These are phyloP conservation scores for Pseudogymnoascus sp. DNA, from an alignment of 2,329 filamentous ascomycete genomes.

Conservation along the genomic window DNA sequence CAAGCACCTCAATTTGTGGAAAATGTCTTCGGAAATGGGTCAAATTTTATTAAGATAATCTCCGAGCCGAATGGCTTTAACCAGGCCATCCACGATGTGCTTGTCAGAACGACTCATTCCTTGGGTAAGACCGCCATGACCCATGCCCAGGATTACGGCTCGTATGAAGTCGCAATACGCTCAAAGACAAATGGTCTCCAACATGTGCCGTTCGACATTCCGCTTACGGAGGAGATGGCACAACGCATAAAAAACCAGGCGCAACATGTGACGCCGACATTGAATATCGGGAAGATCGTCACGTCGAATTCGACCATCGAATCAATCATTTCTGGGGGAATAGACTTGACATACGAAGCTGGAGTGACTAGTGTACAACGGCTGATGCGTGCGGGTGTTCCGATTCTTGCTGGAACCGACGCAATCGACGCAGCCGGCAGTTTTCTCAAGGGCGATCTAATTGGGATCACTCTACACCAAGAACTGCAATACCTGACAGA, in stretches of 20 bases:
- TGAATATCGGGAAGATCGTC: constrained; percentile 17
- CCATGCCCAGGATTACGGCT: constrained; percentile 15
- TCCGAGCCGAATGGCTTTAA: constrained; percentile 1
- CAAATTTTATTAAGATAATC: constrained; percentile 9
- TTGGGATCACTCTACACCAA: constrained; percentile 8
- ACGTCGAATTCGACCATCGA: not conserved
- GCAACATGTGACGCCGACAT: constrained; percentile 21
- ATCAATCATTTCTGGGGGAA: not conserved
- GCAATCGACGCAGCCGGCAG: not conserved
- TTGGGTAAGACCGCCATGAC: constrained; percentile 17
- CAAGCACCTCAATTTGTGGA: constrained; percentile 8
- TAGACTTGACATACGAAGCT: not conserved
- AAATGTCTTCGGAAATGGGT: constrained; percentile 8
- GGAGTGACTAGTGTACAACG: not conserved
- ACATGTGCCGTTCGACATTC: constrained; percentile 21
- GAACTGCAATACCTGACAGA: constrained; percentile 8
- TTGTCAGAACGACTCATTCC: constrained; percentile 16
- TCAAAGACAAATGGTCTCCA: constrained; percentile 20
- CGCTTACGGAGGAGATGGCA: constrained; percentile 13
- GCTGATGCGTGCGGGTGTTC: constrained; percentile 3
- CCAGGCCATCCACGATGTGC: constrained; percentile 17
- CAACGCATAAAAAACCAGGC: constrained; percentile 15
- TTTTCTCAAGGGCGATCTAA: not conserved
- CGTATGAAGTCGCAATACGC: constrained; percentile 16
- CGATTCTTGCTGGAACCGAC: constrained; percentile 11